Conservation (phyloP, 2,329 filamentous ascomycete species). For the Atkinsonella texensis region DNA sequence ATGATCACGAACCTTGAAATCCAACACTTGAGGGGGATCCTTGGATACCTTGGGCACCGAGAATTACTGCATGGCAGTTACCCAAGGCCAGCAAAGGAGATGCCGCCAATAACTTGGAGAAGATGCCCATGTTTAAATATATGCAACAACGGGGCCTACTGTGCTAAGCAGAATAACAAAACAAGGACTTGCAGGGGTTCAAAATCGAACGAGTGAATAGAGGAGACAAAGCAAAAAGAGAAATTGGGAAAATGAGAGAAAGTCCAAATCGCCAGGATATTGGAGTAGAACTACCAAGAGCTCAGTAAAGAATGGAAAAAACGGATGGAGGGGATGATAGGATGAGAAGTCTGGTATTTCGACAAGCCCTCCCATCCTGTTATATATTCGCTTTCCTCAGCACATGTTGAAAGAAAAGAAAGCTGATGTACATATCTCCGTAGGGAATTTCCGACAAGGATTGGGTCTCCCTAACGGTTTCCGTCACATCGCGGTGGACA, state of each 20-base stretch:
- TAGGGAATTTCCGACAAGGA: neutral
- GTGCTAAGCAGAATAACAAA: neutral
- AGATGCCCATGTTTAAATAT: neutral
- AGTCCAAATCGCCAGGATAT: neutral
- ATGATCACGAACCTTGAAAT: constrained; percentile 29
- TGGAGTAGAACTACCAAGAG: neutral
- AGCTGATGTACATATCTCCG: neutral
- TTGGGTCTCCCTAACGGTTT: neutral
- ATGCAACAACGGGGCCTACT: neutral
- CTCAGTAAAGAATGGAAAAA: neutral
- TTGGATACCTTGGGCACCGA: constrained; percentile 31
- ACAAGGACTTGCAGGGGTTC: too few relatives aligned
- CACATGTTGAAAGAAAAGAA: neutral
- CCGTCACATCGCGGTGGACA: constrained; percentile 1
- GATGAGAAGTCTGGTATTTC: neutral
- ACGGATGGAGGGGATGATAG: neutral
- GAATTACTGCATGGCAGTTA: constrained; percentile 31
- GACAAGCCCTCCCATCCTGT: neutral
- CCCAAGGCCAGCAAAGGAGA: neutral
- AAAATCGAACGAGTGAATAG: neutral
- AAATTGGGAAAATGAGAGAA: neutral
- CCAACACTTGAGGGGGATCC: constrained; percentile 36
- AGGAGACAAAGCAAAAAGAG: neutral
- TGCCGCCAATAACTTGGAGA: neutral
- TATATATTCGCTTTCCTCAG: neutral